These are phyloP conservation scores for Colletotrichum sp. DNA, from an alignment of 2,329 filamentous ascomycete genomes.

Conservation along the genomic window DNA sequence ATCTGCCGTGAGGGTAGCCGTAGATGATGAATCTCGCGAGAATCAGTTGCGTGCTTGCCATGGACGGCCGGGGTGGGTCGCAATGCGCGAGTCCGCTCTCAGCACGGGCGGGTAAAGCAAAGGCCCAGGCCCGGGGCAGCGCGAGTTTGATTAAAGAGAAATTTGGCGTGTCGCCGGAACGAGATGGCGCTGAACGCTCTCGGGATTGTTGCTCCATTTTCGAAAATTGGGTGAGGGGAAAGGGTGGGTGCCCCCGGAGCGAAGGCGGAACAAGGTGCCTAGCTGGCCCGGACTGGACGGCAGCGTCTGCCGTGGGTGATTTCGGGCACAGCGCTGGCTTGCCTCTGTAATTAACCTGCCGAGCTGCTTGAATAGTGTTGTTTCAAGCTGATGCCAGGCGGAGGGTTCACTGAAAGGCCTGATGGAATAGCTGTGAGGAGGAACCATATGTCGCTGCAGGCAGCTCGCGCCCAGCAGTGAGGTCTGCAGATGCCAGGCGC, in stretches of 20 bases:
- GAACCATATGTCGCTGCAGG: neutral
- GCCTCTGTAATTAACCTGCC: neutral
- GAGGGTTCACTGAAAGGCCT: neutral
- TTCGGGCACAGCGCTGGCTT: neutral
- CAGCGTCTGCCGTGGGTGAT: neutral
- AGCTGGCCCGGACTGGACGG: neutral
- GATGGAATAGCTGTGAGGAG: neutral
- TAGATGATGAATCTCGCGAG: neutral
- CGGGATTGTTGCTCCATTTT: conserved; percentile 8
- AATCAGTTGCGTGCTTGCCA: neutral
- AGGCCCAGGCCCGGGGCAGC: conserved; percentile 5
- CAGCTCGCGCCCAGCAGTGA: neutral
- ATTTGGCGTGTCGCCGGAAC: conserved; percentile 16
- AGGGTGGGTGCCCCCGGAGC: conserved; percentile 1
- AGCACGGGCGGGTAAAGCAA: conserved; percentile 12
- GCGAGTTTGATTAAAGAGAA: conserved; percentile 16
- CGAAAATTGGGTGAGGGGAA: conserved; percentile 1
- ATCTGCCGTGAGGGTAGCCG: neutral
- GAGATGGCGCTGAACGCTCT: conserved; percentile 8
- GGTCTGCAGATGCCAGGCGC: neutral
- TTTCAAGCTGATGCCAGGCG: neutral
- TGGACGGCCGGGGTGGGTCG: conserved; percentile 15
- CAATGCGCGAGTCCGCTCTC: neutral
- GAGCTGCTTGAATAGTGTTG: neutral
- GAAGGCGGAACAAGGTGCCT: conserved; percentile 11